Conservation (phyloP, 1,284 basidiomycete genomes). For the Papiliotrema flavescens region DNA sequence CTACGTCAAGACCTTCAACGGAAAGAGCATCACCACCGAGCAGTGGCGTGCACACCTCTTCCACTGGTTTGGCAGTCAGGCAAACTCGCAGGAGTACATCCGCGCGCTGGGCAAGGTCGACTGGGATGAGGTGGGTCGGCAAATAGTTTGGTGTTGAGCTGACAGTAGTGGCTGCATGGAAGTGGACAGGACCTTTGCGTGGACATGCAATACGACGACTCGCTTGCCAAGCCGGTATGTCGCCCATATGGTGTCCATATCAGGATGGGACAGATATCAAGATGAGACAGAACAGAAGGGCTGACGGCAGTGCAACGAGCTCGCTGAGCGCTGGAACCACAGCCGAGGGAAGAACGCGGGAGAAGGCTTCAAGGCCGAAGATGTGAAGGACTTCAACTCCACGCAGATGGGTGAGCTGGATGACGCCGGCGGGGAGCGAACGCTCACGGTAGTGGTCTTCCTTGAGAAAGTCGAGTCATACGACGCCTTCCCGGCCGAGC, state of each 20-base stretch:
- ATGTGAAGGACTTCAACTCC: constrained; percentile 40
- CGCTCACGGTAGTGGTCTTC: constrained; percentile 46
- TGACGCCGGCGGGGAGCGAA: background rate
- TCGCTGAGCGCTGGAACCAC: constrained; percentile 74
- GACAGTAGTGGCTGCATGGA: constrained; percentile 71
- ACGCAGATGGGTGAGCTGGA: constrained; percentile 33
- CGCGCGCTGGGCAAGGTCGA: constrained; percentile 69
- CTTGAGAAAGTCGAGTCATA: constrained; percentile 50
- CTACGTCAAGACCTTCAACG: constrained; percentile 50
- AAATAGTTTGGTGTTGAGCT: constrained; percentile 24
- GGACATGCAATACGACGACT: constrained; percentile 75
- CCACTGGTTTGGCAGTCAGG: constrained; percentile 60
- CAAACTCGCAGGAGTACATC: constrained; percentile 61
- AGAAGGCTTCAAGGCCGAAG: constrained; percentile 35
- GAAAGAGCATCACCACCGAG: constrained; percentile 79
- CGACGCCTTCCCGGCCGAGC: constrained; percentile 34
- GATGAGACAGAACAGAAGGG: no score
- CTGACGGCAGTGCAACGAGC: constrained; percentile 49
- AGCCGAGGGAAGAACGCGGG: constrained; percentile 56
- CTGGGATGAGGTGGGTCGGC: constrained; percentile 61
- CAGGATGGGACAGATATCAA: no score
- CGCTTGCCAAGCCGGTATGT: constrained; percentile 60
- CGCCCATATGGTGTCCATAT: background rate
- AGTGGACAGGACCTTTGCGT: constrained; percentile 75
- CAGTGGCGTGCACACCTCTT: constrained; percentile 87